These are phyloP conservation scores for Nectriaceae sp. DNA, from an alignment of 2,329 filamentous ascomycete species.

Conservation along the genomic window DNA sequence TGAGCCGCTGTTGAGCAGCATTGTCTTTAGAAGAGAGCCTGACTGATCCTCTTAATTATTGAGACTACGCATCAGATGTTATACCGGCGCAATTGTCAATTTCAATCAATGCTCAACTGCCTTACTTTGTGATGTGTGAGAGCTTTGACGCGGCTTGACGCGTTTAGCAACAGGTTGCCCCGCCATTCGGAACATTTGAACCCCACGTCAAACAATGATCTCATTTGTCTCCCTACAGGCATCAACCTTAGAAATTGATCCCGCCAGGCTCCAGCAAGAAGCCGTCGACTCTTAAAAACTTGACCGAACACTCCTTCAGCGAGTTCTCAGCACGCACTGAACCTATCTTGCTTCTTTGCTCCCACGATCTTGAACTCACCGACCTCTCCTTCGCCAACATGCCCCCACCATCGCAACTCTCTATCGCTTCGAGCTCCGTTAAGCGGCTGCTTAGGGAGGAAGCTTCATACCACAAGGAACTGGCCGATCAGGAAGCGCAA, in stretches of 20 bases:
- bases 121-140: no score
- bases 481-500: constrained; percentile 71
- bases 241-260: constrained; percentile 11
- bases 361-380: no score
- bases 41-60: constrained; percentile 13
- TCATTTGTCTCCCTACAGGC: constrained; percentile 30
- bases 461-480: constrained; percentile 84
- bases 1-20: constrained; percentile 10
- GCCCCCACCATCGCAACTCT: constrained; percentile 74
- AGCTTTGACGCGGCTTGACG: background rate
- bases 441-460: constrained; percentile 90
- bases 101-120: no score
- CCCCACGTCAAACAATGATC: constrained; percentile 30
- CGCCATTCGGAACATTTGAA: constrained; percentile 19
- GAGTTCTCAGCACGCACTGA: no score
- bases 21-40: constrained; percentile 17
- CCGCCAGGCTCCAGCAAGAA: background rate
- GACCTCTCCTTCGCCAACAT: constrained; percentile 49
- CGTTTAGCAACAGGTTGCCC: constrained; percentile 19
- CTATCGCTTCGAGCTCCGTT: constrained; percentile 79
- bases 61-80: no score
- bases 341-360: no score
- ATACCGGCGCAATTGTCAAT: no score
- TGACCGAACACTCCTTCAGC: no score
- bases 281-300: no score